phyloP scores from a whole-genome alignment of 768 basidiomycete species.

The Hydnomerulius pinastri region DNA sequence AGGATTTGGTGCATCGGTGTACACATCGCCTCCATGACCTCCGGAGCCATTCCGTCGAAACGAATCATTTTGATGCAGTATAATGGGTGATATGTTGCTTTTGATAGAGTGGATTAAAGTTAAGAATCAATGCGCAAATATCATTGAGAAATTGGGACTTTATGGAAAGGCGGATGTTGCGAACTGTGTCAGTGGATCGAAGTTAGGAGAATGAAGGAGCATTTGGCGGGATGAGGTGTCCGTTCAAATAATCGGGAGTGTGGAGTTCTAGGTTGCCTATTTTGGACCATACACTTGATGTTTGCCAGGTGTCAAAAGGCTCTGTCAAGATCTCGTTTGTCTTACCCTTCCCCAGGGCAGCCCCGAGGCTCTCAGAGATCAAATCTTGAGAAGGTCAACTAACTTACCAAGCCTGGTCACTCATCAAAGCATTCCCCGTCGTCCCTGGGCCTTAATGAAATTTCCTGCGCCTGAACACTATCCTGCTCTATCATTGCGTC shows the following conservation, averaged over 20 bases:
- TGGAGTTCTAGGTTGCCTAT: constrained; percentile 22
- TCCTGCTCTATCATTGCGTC: background rate
- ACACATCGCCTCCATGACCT: constrained; percentile 83
- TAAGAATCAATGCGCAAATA: constrained; percentile 4
- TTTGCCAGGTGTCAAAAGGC: constrained; percentile 20
- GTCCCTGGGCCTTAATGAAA: background rate
- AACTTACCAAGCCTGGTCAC: background rate
- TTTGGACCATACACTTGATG: constrained; percentile 24
- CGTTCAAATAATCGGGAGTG: constrained; percentile 29
- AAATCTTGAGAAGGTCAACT: too few species aligned
- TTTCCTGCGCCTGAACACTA: background rate
- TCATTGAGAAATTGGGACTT: constrained; percentile 1
- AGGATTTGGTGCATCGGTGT: constrained; percentile 82
- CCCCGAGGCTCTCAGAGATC: background rate
- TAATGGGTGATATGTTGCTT: background rate
- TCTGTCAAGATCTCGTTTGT: too few species aligned
- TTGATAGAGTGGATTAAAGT: constrained; percentile 2
- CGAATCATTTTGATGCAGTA: constrained; percentile 59
- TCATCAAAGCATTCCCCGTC: background rate
- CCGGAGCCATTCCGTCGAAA: constrained; percentile 72
- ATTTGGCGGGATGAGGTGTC: constrained; percentile 1
- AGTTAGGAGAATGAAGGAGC: constrained; percentile 13
- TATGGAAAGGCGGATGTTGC: background rate
- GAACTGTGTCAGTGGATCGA: constrained; percentile 7
- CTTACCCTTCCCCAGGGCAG: background rate